phyloP scores from a whole-genome alignment of 805 yeast genomes.

The Yarrowia sp. region DNA sequence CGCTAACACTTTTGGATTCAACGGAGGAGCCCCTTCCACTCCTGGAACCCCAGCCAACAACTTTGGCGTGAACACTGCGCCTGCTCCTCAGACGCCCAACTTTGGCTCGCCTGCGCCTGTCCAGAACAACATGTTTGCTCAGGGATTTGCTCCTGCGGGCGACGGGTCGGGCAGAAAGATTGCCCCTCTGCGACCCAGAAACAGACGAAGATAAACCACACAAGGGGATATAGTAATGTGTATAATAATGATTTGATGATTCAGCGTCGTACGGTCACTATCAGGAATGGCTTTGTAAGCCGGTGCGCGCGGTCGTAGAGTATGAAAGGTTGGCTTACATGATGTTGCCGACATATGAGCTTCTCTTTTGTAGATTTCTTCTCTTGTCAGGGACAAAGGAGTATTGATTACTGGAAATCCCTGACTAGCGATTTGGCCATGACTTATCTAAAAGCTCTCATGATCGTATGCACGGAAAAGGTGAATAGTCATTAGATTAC shows the following conservation, averaged over 20 bases:
- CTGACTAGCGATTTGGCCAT: too few species aligned
- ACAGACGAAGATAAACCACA: conserved; percentile 4
- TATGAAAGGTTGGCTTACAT: too few species aligned
- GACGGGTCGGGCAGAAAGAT: conserved; percentile 19
- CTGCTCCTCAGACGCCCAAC: conserved; percentile 30
- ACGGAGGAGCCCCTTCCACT: conserved; percentile 7
- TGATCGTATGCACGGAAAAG: too few species aligned
- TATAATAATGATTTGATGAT: conserved; percentile 20
- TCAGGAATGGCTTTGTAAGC: too few species aligned
- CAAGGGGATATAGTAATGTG: background rate
- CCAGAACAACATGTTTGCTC: conserved; percentile 30
- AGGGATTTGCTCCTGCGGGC: conserved; percentile 21
- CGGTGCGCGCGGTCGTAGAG: too few species aligned
- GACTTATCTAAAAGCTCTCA: too few species aligned
- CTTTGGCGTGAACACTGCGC: conserved; percentile 22
- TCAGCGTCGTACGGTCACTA: background rate
- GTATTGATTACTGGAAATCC: too few species aligned
- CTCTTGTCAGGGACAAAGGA: too few species aligned
- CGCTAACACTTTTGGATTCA: conserved; percentile 22
- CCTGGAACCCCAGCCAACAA: conserved; percentile 14
- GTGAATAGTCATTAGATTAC: too few species aligned
- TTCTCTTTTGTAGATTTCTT: too few species aligned
- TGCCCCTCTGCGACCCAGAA: conserved; percentile 11
- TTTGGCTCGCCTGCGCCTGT: conserved; percentile 19
- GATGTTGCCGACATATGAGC: too few species aligned